Conservation (phyloP, 768 basidiomycete genomes). For the Calocera viscosa region DNA sequence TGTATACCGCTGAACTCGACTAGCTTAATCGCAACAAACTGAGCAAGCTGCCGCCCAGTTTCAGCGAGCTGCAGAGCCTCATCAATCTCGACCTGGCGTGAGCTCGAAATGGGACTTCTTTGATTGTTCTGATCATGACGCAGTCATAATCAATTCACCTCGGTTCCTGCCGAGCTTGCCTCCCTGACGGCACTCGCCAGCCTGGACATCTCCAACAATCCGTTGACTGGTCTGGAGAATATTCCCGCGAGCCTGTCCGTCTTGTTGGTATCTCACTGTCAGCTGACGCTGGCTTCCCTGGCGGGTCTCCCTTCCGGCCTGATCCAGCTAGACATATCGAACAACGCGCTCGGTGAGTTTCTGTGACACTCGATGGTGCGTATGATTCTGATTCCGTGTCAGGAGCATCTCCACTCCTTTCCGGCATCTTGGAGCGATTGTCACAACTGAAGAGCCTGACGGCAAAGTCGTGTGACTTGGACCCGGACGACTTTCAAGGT, state of each 20-base stretch:
- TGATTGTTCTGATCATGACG: neutral
- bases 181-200: neutral
- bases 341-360: neutral
- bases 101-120: neutral
- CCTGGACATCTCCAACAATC: neutral
- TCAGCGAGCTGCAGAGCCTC: neutral
- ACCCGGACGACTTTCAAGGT: neutral
- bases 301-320: neutral
- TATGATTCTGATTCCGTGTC: neutral
- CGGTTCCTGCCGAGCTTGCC: neutral
- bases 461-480: conserved; percentile 7
- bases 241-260: neutral
- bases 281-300: neutral
- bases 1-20: neutral
- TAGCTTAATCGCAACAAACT: conserved; percentile 5
- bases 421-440: neutral
- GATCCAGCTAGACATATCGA: neutral
- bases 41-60: neutral
- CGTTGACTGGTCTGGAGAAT: neutral
- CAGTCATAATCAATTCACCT: neutral
- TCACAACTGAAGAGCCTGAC: neutral
- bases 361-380: neutral
- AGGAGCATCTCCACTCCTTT: neutral
- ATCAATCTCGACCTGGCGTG: neutral
- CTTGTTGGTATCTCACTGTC: neutral